Conservation (phyloP, 2,329 filamentous ascomycete genomes). For the Talaromyces sp. region DNA sequence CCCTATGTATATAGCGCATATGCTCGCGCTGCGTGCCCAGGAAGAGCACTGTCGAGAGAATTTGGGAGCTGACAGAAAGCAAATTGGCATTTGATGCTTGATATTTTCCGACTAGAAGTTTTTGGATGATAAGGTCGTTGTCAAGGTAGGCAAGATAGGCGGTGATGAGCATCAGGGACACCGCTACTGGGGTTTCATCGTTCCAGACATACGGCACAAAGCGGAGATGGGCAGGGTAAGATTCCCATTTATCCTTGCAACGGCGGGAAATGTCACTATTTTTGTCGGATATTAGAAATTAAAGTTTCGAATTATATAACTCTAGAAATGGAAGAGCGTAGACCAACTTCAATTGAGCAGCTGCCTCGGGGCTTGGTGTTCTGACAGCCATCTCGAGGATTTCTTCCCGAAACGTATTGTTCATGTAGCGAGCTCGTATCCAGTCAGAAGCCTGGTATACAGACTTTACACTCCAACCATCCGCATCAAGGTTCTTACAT, state of each 20-base stretch:
- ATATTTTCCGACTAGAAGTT: neutral
- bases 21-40: neutral
- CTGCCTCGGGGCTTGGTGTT: neutral
- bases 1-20: neutral
- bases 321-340: neutral
- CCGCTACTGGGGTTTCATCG: neutral
- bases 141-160: neutral
- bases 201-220: neutral
- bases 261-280: conserved; percentile 5
- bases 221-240: neutral
- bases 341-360: neutral
- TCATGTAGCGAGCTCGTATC: neutral
- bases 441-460: neutral
- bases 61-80: neutral
- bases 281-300: neutral
- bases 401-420: conserved; percentile 1
- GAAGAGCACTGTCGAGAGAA: conserved; percentile 3
- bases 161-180: neutral
- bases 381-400: conserved; percentile 2
- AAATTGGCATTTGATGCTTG: neutral
- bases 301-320: too few relatives aligned
- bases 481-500: neutral
- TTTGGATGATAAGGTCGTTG: conserved; percentile 4
- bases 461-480: neutral
- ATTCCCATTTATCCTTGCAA: conserved; percentile 1